Conservation (phyloP, 208 protist genomes). For the Porcisia deanei region DNA sequence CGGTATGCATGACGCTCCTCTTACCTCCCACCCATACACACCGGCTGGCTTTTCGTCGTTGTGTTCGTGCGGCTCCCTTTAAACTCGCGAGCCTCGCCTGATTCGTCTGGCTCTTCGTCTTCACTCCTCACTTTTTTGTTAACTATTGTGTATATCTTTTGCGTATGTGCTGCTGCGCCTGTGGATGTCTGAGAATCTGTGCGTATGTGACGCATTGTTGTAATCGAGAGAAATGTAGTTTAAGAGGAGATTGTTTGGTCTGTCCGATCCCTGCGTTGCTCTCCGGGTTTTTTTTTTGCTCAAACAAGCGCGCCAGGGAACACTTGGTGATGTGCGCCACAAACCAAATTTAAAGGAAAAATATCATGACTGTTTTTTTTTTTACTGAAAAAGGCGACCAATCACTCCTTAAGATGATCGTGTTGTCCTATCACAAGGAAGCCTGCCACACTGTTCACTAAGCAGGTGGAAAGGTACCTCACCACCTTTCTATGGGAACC, state of each 20-base stretch:
- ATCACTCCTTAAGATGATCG: background rate
- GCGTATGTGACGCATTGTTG: background rate
- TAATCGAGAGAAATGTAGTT: background rate
- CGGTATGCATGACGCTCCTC: background rate
- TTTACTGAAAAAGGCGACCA: background rate
- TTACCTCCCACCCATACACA: background rate
- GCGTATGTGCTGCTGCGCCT: background rate
- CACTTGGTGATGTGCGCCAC: background rate
- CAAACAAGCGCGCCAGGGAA: background rate
- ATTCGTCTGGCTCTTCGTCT: background rate
- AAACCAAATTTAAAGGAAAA: constrained; percentile 11
- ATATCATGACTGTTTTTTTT: background rate
- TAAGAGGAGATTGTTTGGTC: background rate
- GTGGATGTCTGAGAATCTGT: background rate
- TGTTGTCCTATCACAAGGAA: background rate
- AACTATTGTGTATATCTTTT: constrained; percentile 1
- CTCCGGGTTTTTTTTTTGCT: background rate
- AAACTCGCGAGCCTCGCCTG: background rate
- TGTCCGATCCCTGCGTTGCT: background rate
- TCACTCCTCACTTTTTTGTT: background rate
- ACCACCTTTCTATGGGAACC: background rate
- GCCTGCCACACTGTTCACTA: background rate
- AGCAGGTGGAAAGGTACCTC: background rate
- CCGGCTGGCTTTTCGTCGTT: background rate
- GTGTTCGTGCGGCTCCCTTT: background rate